These are phyloP conservation scores for Melastoma malabathricum DNA, from an alignment of 345 rosid species.

Conservation along the genomic window DNA sequence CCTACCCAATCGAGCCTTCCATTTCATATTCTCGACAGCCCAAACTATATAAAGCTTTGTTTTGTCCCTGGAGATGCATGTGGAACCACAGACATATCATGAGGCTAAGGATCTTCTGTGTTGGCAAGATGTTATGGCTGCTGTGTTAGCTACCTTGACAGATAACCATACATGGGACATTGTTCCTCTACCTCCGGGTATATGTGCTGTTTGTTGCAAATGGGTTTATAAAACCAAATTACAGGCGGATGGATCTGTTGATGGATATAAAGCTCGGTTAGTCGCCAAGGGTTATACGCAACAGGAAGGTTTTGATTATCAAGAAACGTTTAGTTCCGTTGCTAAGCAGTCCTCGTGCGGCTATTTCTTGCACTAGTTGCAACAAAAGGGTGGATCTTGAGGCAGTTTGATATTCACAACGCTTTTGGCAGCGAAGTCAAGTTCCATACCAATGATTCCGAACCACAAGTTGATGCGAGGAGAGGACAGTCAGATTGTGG, in stretches of 20 bases:
- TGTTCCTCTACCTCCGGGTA: too few species aligned
- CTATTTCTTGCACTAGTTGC: neutral
- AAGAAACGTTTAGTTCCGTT: neutral
- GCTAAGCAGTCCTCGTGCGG: neutral
- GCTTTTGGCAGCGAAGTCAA: rapidly evolving
- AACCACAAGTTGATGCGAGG: neutral
- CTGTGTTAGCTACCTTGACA: too few species aligned
- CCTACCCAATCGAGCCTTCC: neutral
- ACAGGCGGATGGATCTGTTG: neutral
- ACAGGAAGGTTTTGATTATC: neutral
- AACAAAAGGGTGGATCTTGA: neutral
- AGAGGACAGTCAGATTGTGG: neutral
- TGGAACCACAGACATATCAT: neutral
- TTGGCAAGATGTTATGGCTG: too few species aligned
- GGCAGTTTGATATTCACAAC: neutral
- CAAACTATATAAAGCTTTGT: neutral
- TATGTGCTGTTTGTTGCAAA: neutral
- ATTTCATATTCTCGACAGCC: neutral
- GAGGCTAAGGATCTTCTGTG: neutral
- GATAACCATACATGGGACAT: too few species aligned
- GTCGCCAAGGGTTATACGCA: neutral
- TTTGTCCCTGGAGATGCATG: neutral
- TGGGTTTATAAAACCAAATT: neutral
- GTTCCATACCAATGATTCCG: rapidly evolving
- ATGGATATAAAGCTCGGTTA: neutral